A percentile compares a stretch with the other conserved stretches of the same genome.
phyloP scores from a whole-genome alignment of 805 yeast species.

The Lachancea lanzarotensis region DNA sequence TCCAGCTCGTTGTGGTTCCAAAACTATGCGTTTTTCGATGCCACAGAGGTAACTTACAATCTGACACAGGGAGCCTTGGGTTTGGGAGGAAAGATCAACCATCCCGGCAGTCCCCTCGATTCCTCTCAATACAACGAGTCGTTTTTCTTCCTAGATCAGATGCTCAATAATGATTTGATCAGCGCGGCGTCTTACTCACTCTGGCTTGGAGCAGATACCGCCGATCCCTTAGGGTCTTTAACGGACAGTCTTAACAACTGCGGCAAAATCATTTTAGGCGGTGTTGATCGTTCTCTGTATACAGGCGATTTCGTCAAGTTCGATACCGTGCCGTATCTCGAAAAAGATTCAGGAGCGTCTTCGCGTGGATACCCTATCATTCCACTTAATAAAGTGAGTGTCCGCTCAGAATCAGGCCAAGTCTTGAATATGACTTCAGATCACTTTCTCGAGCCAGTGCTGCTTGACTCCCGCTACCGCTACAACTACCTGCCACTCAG shows the following conservation, averaged over 20 bases:
- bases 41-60: conserved; percentile 32
- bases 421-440: conserved; percentile 32
- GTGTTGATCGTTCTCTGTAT: conserved; percentile 43
- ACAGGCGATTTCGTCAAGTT: conserved; percentile 44
- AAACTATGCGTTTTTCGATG: conserved; percentile 33
- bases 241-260: conserved; percentile 10
- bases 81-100: conserved; percentile 31
- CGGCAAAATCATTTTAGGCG: conserved; percentile 49
- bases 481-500: conserved; percentile 50
- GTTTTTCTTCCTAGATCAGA: conserved; percentile 31
- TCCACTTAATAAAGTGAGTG: conserved; percentile 41
- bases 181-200: conserved; percentile 41
- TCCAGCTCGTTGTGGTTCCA: conserved; percentile 15
- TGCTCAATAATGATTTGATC: conserved; percentile 30
- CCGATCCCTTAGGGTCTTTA: background rate
- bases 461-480: conserved; percentile 50
- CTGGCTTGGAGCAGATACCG: conserved; percentile 31
- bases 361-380: conserved; percentile 40
- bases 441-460: conserved; percentile 42
- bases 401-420: conserved; percentile 38
- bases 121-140: conserved; percentile 16
- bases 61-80: conserved; percentile 41
- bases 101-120: conserved; percentile 14
- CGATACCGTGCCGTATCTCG: conserved; percentile 41
- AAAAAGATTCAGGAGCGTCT: conserved; percentile 13